Base-by-base conservation (phyloP, 2,329 filamentous ascomycete genomes). In the Talaromyces sp. region DNA sequence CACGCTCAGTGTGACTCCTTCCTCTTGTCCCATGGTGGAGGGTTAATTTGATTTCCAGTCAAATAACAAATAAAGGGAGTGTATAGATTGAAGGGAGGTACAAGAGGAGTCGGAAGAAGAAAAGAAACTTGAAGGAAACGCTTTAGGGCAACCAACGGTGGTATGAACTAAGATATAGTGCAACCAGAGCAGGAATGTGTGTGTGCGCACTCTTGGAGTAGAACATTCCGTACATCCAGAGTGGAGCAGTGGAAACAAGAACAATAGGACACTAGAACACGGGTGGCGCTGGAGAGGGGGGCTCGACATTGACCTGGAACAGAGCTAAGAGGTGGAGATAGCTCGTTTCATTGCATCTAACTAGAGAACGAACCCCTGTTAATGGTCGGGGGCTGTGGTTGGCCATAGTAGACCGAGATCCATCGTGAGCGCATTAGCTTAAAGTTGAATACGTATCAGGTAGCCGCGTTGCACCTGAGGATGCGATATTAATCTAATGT, bases 1-100 rank as follows among this genome's bases (percentile, higher is more conserved):
- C 19, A 45, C 61, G 6, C 47, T 43, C 35, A 58, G 51, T 48
- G 66, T 61, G 9, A 55, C 41, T 41, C 49, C 43, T 20, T 47
- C 44, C 19, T 47, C 42, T 8, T 41, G 43, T 13, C 49, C 49
- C 49, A 51, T 51, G 20, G 24, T 45, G 42, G 13, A 33, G 13
- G 9, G 4, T 27, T 27, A 27, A 16, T 14, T 22, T 24, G 19
- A 45, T 27, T 27, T n/a, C 30, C 3, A 35, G 22, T n/a, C n/a
- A n/a, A 27, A 30, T 14, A 2, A 4, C 7, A 8, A 29, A 7
- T 27, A 27, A 35, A 8, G 22, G 17, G 32, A 17, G 29, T 5
- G 5, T 6, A 32, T 5, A 16, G 29, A 9, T 20, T 8, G 13
- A 2, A 39, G 27, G 14, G 19, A 47, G 45, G n/a, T n/a, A 45